These are phyloP conservation scores for Yamadazyma mexicana DNA, from an alignment of 1,139 yeast genomes.

Conservation along the genomic window DNA sequence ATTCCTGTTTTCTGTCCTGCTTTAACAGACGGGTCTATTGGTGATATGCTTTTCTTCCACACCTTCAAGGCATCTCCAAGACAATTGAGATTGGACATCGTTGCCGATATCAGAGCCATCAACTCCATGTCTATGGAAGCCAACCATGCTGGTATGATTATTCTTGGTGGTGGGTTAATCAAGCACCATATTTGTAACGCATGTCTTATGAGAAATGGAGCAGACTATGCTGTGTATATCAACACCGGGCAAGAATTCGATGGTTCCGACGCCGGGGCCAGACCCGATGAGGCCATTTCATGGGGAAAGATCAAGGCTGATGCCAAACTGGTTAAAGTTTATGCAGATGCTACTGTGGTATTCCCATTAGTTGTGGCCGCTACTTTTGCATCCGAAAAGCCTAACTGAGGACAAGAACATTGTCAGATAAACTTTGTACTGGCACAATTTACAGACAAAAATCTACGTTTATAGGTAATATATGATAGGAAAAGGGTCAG, in stretches of 20 bases:
- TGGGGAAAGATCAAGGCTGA: slow-evolving; percentile 99
- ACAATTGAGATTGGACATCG: slow-evolving; percentile 87
- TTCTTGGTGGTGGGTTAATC: slow-evolving; percentile 93
- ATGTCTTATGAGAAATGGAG: slow-evolving; percentile 98
- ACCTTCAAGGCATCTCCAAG: slow-evolving; percentile 92
- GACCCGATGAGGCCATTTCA: slow-evolving; percentile 97
- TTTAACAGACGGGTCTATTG: slow-evolving; percentile 95
- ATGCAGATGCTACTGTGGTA: slow-evolving; percentile 94
- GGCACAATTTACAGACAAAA: too few species aligned
- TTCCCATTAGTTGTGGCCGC: slow-evolving; percentile 97
- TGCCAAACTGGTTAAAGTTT: slow-evolving; percentile 87
- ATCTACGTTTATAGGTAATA: too few species aligned
- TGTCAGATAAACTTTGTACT: too few species aligned
- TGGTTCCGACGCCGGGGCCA: slow-evolving; percentile 98
- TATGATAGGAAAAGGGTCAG: too few species aligned
- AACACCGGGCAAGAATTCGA: slow-evolving; percentile 99
- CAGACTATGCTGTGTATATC: slow-evolving; percentile 94
- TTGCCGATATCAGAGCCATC: slow-evolving; percentile 86
- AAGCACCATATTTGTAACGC: slow-evolving; percentile 98
- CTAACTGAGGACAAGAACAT: too few species aligned
- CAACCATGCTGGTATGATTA: slow-evolving; percentile 91
- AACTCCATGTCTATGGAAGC: slow-evolving; percentile 96
- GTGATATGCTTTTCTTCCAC: slow-evolving; percentile 98
- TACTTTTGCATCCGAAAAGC: slow-evolving; percentile 70
- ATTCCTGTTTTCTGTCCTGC: slow-evolving; percentile 98